Evolutionary conservation across 2,329 filamentous ascomycete species (phyloP), one percentile per base, ranked within the genome.

Genomic region (Phialocephala subalpina): DNA sequence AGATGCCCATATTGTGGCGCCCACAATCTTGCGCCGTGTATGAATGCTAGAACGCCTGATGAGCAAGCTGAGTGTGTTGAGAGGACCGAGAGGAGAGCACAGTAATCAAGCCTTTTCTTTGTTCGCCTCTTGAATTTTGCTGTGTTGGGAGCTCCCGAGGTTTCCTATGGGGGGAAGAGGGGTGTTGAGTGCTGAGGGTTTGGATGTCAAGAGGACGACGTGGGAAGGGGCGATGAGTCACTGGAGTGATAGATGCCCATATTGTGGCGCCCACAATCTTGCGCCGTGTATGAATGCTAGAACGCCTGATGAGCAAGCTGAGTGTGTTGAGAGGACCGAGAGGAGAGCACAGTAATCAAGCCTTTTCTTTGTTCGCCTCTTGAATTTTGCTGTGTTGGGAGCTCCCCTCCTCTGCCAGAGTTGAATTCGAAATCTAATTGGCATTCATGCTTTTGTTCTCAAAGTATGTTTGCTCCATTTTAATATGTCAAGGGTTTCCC

Each of bases 221-320:
- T 73, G 71, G 71, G 40, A 65, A 25, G 52, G 58, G 2, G 62
- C 69, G 8, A 58, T 60, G 52, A 63, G 62, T 60, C 64, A 58
- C 27, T 70, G 65, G 68, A 72, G 64, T 59, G 20, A 66, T 25
- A 14, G 22, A 9, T 72, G 70, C 60, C 71, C 69, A 14, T 68
- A 69, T 56, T 72, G 70, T 22, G 45, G 45, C 1, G 14, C 3
- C 22, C 20, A 18, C 7, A 49, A 25, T 9, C 1, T n/a, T 7
- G 45, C n/a, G 6, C n/a, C 45, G 5, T 49, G 45, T 12, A n/a
- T 20, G 2, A 22, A 11, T 14, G 4, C 45, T 22, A 11, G 20
- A 8, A 22, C n/a, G n/a, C 6, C 4, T 1, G n/a, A n/a, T 20
- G n/a, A 49, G 45, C 1, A 11, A 25, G 7, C n/a, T 7, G 45